Percentiles rank a stretch among this genome's conserved stretches.
These are phyloP conservation scores for Collybiopsis luxurians DNA, from an alignment of 768 basidiomycete species.

Conservation along the genomic window DNA sequence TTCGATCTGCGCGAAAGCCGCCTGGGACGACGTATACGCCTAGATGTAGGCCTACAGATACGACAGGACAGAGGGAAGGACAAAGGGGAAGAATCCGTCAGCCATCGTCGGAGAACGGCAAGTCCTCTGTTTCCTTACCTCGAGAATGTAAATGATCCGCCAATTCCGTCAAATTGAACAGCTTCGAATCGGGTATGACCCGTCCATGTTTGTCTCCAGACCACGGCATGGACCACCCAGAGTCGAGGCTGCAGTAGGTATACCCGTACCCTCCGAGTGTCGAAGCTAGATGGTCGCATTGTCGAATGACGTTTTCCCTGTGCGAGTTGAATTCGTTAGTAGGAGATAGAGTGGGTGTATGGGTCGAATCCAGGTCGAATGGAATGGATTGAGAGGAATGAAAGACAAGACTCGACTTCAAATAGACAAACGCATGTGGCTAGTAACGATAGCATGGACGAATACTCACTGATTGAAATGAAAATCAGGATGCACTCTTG, in stretches of 20 bases:
- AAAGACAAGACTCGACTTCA: too few relatives aligned
- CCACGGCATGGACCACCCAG: slow-evolving; percentile 8
- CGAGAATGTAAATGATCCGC: slow-evolving; percentile 7
- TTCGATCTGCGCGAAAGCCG: slow-evolving; percentile 1
- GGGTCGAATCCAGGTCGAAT: too few relatives aligned
- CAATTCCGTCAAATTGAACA: slow-evolving; percentile 3
- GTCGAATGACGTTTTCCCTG: not conserved
- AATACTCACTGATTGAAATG: slow-evolving; percentile 6
- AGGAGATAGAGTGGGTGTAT: too few relatives aligned
- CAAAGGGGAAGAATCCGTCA: too few relatives aligned
- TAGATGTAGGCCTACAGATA: slow-evolving; percentile 1
- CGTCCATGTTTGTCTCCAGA: slow-evolving; percentile 9
- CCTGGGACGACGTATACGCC: slow-evolving; percentile 11
- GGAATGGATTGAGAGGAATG: too few relatives aligned
- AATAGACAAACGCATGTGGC: too few relatives aligned
- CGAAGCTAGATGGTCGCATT: slow-evolving; percentile 9
- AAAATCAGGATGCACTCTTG: not conserved
- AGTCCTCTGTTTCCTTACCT: too few relatives aligned
- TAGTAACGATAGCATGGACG: too few relatives aligned
- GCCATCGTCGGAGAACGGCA: not conserved
- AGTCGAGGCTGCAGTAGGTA: slow-evolving; percentile 9
- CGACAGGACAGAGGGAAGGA: too few relatives aligned
- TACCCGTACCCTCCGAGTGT: slow-evolving; percentile 5
- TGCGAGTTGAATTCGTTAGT: too few relatives aligned
- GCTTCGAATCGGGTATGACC: slow-evolving; percentile 5